These are phyloP conservation scores for Penicillium argentinense DNA, from an alignment of 495 filamentous ascomycete genomes.

Conservation along the genomic window DNA sequence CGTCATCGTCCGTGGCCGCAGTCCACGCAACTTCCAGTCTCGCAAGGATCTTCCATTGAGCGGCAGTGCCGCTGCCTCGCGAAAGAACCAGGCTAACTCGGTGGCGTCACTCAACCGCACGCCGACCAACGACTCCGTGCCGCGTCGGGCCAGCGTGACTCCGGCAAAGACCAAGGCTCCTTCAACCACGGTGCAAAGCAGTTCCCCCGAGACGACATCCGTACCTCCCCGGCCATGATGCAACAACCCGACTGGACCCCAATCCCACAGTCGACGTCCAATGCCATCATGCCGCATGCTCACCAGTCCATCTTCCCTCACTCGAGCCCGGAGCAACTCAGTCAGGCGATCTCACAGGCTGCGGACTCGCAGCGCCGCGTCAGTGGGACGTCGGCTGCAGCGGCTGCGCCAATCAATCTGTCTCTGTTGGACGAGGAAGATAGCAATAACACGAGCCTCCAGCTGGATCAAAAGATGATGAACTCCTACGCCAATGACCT, in stretches of 20 bases:
- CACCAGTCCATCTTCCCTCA: slow-evolving; percentile 51
- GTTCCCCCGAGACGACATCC: slow-evolving; percentile 40
- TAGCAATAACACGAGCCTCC: slow-evolving; percentile 20
- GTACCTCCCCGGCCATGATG: slow-evolving; percentile 37
- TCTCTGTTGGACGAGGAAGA: slow-evolving; percentile 75
- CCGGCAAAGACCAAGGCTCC: slow-evolving; percentile 54
- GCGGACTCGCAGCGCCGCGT: slow-evolving; percentile 32
- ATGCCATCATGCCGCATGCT: slow-evolving; percentile 27
- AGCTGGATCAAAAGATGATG: slow-evolving; percentile 25
- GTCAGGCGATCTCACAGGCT: no score
- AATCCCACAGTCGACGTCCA: slow-evolving; percentile 31
- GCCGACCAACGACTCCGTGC: slow-evolving; percentile 46
- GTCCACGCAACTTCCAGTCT: slow-evolving; percentile 77
- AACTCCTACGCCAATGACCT: slow-evolving; percentile 29
- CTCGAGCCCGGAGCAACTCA: slow-evolving; percentile 51
- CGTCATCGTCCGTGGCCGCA: slow-evolving; percentile 75
- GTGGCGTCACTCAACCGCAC: slow-evolving; percentile 42
- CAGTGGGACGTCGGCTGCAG: slow-evolving; percentile 13
- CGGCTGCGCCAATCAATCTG: slow-evolving; percentile 64
- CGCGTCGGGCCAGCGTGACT: slow-evolving; percentile 45
- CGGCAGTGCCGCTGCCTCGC: slow-evolving; percentile 67
- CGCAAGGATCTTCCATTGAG: slow-evolving; percentile 73
- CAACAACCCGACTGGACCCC: slow-evolving; percentile 42
- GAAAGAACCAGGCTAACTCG: slow-evolving; percentile 47
- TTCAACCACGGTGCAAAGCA: slow-evolving; percentile 33